Evolutionary conservation across 2,329 filamentous ascomycete species (phyloP), one percentile per base, ranked within the genome.

Genomic region (Aspergillus sp.): DNA sequence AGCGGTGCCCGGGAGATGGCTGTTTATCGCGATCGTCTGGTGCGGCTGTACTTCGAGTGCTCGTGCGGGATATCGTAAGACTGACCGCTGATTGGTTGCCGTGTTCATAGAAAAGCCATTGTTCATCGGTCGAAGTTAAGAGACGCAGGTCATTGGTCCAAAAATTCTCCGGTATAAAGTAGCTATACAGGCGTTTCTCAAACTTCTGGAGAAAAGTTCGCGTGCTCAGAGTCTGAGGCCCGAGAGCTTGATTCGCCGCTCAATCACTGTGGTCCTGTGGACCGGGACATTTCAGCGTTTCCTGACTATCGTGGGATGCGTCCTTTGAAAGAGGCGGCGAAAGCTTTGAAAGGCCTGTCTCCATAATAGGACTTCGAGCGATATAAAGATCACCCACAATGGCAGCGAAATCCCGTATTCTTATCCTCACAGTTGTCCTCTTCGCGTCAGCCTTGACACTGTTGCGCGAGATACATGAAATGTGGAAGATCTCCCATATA

Each of bases 121-220:
- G 46, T 53, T 55, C 52, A 55, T 55, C 52, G 52, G 52, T 55
- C 35, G 15, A 48, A 55, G n/a, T 46, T 55, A 40, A 48, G n/a
- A 33, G 17, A 14, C 52, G 44, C 23, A 40, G 44, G 52, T 41
- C 35, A 55, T 55, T 55, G 52, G 52, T 37, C 52, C 43, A 41
- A 48, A 40, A 46, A 31, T 55, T 31, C 19, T 23, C 52, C 33
- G 52, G 52, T 2, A 48, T 48, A 47, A 45, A 37, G 43, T 27
- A 47, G 43, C 52, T 55, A 55, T 55, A 55, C 44, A 55, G 44
- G 27, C 44, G 19, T 17, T 48, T 55, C 25, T 47, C 44, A 55
- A 55, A 48, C 40, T 48, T 25, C 44, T 35, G 41, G 27, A 46
- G 37, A 48, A 48, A 47, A 37, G 44, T 55, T 48, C 52, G 52